Conservation (phyloP, 805 yeast species). For the Nakazawaea pomicola region DNA sequence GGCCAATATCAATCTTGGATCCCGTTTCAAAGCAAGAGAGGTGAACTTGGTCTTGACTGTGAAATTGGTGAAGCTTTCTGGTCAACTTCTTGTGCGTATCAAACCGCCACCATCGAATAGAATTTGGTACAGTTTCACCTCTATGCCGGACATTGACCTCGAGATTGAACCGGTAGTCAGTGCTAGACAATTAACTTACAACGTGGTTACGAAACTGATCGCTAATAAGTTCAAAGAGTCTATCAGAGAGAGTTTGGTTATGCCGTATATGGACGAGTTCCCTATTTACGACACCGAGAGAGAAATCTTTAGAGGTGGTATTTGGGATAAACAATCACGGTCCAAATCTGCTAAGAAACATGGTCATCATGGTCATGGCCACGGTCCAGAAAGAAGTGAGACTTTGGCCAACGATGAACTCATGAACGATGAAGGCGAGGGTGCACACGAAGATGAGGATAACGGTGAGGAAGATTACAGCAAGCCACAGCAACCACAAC, state of each 20-base stretch:
- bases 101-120: slow-evolving; percentile 92
- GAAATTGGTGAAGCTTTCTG: slow-evolving; percentile 62
- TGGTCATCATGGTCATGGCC: slow-evolving; percentile 13
- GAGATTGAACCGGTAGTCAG: slow-evolving; percentile 89
- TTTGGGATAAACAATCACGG: slow-evolving; percentile 58
- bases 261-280: slow-evolving; percentile 87
- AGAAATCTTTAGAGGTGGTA: slow-evolving; percentile 86
- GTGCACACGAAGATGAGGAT: not conserved
- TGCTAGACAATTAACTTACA: slow-evolving; percentile 72
- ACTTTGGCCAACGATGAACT: slow-evolving; percentile 7
- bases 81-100: slow-evolving; percentile 61
- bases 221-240: slow-evolving; percentile 76
- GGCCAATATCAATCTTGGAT: slow-evolving; percentile 67
- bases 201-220: slow-evolving; percentile 74
- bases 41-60: slow-evolving; percentile 71
- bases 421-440: slow-evolving; percentile 2
- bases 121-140: slow-evolving; percentile 84
- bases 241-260: slow-evolving; percentile 70
- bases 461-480: too few relatives aligned
- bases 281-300: slow-evolving; percentile 59
- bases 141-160: slow-evolving; percentile 71
- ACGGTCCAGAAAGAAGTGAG: not conserved
- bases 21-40: slow-evolving; percentile 67
- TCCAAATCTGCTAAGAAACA: slow-evolving; percentile 1
- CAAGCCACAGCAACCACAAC: slow-evolving; percentile 2